Conservation (phyloP, 306 rosid species). For the Lagenaria siceraria region DNA sequence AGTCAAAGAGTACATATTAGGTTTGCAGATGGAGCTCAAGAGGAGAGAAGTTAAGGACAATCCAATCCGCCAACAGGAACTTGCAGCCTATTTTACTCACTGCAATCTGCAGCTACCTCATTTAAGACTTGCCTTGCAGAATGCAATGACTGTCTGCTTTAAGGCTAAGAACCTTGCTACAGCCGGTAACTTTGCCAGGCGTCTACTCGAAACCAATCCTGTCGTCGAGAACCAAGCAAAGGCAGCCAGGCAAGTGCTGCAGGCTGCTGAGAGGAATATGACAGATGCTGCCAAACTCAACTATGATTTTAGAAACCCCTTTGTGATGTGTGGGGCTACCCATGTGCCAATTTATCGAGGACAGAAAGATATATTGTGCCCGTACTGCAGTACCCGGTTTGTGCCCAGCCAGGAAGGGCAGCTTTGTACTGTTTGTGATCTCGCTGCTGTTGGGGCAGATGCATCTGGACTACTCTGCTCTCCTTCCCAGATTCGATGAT, state of each 20-base stretch:
- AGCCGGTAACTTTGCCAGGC: slow-evolving; percentile 77
- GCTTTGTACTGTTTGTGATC: slow-evolving; percentile 48
- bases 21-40: slow-evolving; percentile 74
- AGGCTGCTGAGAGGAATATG: slow-evolving; percentile 87
- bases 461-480: slow-evolving; percentile 90
- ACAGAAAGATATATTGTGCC: slow-evolving; percentile 77
- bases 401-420: slow-evolving; percentile 23
- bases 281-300: slow-evolving; percentile 57
- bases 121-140: slow-evolving; percentile 72
- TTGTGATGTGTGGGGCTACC: slow-evolving; percentile 82
- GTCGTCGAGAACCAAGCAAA: slow-evolving; percentile 65
- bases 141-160: slow-evolving; percentile 63
- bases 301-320: slow-evolving; percentile 89
- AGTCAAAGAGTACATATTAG: slow-evolving; percentile 74
- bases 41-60: slow-evolving; percentile 65
- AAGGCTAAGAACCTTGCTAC: slow-evolving; percentile 80
- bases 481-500: slow-evolving; percentile 71
- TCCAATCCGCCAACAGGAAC: slow-evolving; percentile 79
- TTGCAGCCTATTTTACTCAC: slow-evolving; percentile 93
- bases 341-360: slow-evolving; percentile 85
- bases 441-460: slow-evolving; percentile 72
- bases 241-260: slow-evolving; percentile 78
- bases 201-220: slow-evolving; percentile 89
- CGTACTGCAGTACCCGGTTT: slow-evolving; percentile 75
- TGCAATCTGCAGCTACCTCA: slow-evolving; percentile 91